phyloP scores from a whole-genome alignment of 331 rosid species.

The Quercus tomentella region DNA sequence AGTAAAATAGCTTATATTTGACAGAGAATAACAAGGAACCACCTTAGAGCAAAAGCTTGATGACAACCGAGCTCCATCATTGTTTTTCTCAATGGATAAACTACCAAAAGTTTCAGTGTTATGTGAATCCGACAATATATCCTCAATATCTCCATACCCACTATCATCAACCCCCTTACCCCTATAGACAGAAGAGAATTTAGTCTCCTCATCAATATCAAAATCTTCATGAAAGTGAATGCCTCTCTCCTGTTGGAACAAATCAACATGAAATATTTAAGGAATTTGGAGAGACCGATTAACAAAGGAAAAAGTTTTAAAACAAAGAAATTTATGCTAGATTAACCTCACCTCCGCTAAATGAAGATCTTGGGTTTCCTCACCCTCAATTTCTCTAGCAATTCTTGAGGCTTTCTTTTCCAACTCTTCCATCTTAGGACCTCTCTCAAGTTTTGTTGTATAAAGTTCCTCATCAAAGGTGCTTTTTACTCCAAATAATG shows the following conservation, averaged over 20 bases:
- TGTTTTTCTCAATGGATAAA: constrained; percentile 45
- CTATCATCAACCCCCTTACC: constrained; percentile 68
- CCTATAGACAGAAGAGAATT: constrained; percentile 82
- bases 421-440: constrained; percentile 71
- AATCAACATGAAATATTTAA: constrained; percentile 10
- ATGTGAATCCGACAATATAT: constrained; percentile 47
- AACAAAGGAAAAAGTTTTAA: constrained; percentile 5
- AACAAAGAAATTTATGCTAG: constrained; percentile 2
- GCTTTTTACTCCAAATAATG: constrained; percentile 88
- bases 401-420: constrained; percentile 78
- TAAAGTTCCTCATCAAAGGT: constrained; percentile 85
- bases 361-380: constrained; percentile 93
- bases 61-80: constrained; percentile 39
- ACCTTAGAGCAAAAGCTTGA: constrained; percentile 55
- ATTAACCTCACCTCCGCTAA: constrained; percentile 76
- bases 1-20: neutral
- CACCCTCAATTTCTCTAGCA: constrained; percentile 94
- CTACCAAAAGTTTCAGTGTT: constrained; percentile 73
- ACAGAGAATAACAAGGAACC: constrained; percentile 23
- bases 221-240: constrained; percentile 36
- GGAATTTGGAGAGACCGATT: constrained; percentile 9
- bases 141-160: constrained; percentile 66
- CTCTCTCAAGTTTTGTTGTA: constrained; percentile 87
- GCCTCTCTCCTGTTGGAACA: constrained; percentile 83
- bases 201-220: constrained; percentile 90